Base-by-base conservation (phyloP, 1,139 yeast genomes). In the Yamadazyma friedrichii region DNA sequence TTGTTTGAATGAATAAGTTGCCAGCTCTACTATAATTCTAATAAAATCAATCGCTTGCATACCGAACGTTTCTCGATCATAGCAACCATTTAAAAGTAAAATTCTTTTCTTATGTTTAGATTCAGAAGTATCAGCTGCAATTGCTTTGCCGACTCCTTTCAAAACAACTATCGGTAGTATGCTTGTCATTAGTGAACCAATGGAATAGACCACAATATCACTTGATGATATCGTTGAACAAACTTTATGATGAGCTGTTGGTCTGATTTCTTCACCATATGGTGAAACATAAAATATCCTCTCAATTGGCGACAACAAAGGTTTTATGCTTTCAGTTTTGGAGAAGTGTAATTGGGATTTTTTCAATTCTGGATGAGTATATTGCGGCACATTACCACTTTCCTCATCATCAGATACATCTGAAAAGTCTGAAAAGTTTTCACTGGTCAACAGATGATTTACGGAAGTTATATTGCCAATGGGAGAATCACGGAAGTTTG, bases 121-220 rank as follows among this genome's bases (percentile, higher is more conserved):
- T 17, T 41, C 31, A 20, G 51, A 34, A 22, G 43, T 33, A 70
- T 74, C 63, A 12, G 48, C 54, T n/a, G 69, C 66, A 35, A 72
- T 69, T 1, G 86, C 80, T 35, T 70, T 72, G 0, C 91, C 94
- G 16, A 88, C 75, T 1, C 95, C 95, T 43, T 80, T 80, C 5
- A 88, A 64, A 9, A 88, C 76, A 3, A 88, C 65, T 0, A 88
- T 80, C 0, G 97, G 97, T 2, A 88, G 65, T 8, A 86, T 78
- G 43, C 95, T 86, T 0, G 97, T 89, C 84, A 87, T 85, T 34
- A 91, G 65, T 2, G 95, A 86, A 1, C 97, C 97, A 44, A 91
- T 85, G 1, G 95, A 86, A 55, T 82, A 88, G 0, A 91, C 69
- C 0, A 89, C 62, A 11, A 77, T 73, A 38, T 82, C 77, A 0